phyloP scores from a whole-genome alignment of 148 eudicot genomes.

The Rhododendron williamsianum region DNA sequence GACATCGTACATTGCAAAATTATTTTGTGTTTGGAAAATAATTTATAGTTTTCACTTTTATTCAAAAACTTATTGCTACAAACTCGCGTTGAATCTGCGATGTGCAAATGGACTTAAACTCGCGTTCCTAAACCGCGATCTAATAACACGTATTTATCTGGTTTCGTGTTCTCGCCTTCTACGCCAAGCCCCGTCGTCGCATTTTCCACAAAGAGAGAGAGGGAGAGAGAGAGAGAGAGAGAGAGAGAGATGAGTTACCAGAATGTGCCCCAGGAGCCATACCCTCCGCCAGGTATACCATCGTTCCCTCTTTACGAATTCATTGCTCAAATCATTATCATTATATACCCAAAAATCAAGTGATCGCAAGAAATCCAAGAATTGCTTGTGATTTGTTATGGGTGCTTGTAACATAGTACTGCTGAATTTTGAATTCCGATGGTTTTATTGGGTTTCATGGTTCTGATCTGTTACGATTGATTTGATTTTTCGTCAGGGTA shows the following conservation, averaged over 20 bases:
- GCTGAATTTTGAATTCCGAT: neutral
- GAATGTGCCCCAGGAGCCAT: constrained; percentile 14
- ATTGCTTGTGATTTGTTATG: neutral
- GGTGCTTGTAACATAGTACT: neutral
- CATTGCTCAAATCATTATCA: neutral
- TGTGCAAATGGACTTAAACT: neutral
- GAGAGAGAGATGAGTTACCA: constrained; percentile 15
- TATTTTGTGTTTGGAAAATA: too few species aligned
- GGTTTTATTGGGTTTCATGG: neutral
- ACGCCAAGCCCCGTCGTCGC: neutral
- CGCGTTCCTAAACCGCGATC: neutral
- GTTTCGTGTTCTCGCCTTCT: neutral
- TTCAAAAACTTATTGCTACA: too few species aligned
- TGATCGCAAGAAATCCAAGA: neutral
- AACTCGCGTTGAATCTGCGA: too few species aligned
- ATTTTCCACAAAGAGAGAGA: neutral
- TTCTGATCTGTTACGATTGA: neutral
- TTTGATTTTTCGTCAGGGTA: constrained; percentile 18
- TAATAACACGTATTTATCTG: neutral
- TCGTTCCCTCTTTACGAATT: neutral
- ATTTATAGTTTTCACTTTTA: too few species aligned
- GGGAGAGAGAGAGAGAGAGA: neutral
- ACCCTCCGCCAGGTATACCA: constrained; percentile 17
- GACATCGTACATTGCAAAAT: too few species aligned
- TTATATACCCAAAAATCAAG: neutral